Percentiles rank a stretch among this genome's conserved stretches.
Evolutionary conservation across 331 rosid genomes (phyloP).

Genomic region (Erythrophleum ivorense): DNA sequence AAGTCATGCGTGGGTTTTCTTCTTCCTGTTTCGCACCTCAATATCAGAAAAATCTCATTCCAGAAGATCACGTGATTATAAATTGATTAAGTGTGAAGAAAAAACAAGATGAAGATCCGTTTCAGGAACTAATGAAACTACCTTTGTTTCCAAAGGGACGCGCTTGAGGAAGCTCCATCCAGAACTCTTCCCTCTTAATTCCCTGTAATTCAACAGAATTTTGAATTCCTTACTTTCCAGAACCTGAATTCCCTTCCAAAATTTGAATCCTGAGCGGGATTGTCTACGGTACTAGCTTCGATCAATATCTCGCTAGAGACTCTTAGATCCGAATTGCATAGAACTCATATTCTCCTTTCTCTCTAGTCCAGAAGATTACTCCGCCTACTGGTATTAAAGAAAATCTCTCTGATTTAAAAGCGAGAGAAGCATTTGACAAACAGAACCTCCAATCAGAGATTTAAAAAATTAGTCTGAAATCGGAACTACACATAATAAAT

Average conservation of each 20-base stretch:
- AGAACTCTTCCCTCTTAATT: constrained; percentile 6
- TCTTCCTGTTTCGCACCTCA: constrained; percentile 46
- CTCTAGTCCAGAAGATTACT: constrained; percentile 10
- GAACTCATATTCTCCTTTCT: constrained; percentile 9
- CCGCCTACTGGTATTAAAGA: constrained; percentile 26
- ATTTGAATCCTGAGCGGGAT: constrained; percentile 11
- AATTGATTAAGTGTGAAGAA: not conserved
- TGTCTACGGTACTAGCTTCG: constrained; percentile 19
- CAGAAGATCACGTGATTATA: not conserved
- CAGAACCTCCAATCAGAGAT: constrained; percentile 15
- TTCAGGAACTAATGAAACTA: constrained; percentile 37
- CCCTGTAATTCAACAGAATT: constrained; percentile 36
- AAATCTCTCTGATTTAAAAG: constrained; percentile 24
- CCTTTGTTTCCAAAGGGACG: constrained; percentile 77
- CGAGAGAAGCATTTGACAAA: constrained; percentile 13
- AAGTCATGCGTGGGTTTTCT: constrained; percentile 89
- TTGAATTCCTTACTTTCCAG: constrained; percentile 30
- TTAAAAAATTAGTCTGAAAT: constrained; percentile 46
- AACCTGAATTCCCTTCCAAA: constrained; percentile 30
- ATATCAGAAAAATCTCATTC: constrained; percentile 25
- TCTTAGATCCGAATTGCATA: constrained; percentile 51
- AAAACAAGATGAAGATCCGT: not conserved
- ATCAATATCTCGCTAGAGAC: constrained; percentile 21
- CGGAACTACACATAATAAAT: constrained; percentile 33
- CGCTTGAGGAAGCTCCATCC: constrained; percentile 91